Base-by-base conservation (phyloP, 2,329 filamentous ascomycete genomes). In the Monosporascus sp. region DNA sequence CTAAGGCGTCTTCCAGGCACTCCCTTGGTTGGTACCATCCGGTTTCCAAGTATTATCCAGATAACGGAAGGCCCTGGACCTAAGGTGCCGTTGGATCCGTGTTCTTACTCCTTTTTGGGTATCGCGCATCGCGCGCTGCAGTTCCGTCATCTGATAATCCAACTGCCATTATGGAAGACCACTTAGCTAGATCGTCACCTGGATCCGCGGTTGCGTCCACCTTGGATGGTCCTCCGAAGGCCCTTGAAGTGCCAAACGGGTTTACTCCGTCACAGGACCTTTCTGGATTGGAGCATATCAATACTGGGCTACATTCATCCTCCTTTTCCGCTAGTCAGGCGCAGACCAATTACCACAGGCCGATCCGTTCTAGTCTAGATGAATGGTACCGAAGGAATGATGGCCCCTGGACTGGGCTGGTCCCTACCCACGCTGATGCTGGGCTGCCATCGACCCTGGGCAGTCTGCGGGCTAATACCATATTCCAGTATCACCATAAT, bases 331-430 rank as follows among this genome's bases (percentile, higher is more conserved):
- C 52, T 41, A 35, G 46, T 27, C 53, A 48, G 51, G 46, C 51
- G 37, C 53, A 44, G n/a, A 27, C 47, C 49, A 50, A 48, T 11
- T 41, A 49, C 31, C 51, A 39, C 51, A 24, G 46, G 15, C 46
- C 25, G 54, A 37, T 54, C 51, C 24, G 62, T 50, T 44, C 61
- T 45, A 57, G 63, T 51, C 22, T 72, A 47, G 53, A 56, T 44
- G 61, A 67, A 51, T 77, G 73, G 68, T 76, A 72, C 55, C 54
- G 58, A 7, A 62, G 53, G 20, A 68, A 71, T 57, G 70, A 76
- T 59, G 73, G 65, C 7, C 77, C 77, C 49, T 79, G 76, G 76
- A 64, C 60, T 48, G 65, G 58, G 20, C 60, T 70, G 17, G 62
- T 68, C 22, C 62, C 68, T 25, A 63, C 64, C 27, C 54, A 66